Conservation (phyloP, 148 eudicot genomes). For the Dysphania ambrosioides region DNA sequence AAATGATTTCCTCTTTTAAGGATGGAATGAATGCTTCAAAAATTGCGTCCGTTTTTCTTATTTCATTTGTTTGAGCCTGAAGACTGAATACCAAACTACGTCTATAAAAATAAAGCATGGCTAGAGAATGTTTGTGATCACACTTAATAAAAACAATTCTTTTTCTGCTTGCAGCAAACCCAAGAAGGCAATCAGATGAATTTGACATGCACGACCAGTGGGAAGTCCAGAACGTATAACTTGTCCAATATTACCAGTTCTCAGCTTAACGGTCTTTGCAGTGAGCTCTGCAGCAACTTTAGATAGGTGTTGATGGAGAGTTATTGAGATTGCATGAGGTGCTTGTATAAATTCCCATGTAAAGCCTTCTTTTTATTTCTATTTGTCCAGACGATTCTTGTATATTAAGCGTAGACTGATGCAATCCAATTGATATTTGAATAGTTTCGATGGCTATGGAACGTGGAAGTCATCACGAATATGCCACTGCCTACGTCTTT, state of each 20-base stretch:
- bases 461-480: no score
- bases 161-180: slow-evolving; percentile 43
- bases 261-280: slow-evolving; percentile 60
- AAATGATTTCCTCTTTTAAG: neutral
- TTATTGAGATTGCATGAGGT: neutral
- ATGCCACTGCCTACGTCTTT: no score
- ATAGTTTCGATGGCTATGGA: neutral
- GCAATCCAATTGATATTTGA: slow-evolving; percentile 20
- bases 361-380: neutral
- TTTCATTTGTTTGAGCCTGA: neutral
- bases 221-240: slow-evolving; percentile 45
- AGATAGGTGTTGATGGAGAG: neutral
- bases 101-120: neutral
- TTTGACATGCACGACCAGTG: slow-evolving; percentile 59
- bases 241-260: slow-evolving; percentile 51
- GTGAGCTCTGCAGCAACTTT: slow-evolving; percentile 49
- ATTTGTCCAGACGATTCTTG: neutral
- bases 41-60: neutral
- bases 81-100: neutral
- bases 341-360: neutral
- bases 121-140: neutral
- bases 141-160: neutral
- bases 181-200: slow-evolving; percentile 51
- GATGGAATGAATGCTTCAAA: neutral
- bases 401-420: neutral